Conservation (phyloP, 345 rosid species). For the Euphorbia lathyris region DNA sequence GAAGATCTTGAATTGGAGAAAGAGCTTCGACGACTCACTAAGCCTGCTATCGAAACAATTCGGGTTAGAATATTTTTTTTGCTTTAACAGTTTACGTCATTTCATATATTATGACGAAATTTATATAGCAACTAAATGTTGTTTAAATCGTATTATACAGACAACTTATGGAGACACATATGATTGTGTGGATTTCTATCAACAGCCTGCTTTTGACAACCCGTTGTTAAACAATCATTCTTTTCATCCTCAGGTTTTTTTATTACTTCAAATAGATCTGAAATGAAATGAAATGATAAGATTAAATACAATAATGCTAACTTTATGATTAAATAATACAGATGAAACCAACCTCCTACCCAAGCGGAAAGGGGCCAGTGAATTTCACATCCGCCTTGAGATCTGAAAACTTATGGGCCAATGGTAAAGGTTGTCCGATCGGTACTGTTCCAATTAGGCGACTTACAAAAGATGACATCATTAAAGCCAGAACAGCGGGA, state of each 20-base stretch:
- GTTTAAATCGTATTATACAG: background rate
- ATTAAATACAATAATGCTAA: background rate
- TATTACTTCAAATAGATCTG: too few relatives aligned
- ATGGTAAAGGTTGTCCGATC: background rate
- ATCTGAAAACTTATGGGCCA: background rate
- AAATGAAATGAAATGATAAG: too few relatives aligned
- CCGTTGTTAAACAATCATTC: constrained; percentile 1
- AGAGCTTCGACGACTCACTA: background rate
- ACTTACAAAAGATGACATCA: background rate
- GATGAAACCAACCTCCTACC: background rate
- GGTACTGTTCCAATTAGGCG: background rate
- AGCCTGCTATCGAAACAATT: background rate
- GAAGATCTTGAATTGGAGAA: background rate
- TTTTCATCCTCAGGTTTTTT: background rate
- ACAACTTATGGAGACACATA: constrained; percentile 16
- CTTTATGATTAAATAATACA: background rate
- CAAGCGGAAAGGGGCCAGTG: background rate
- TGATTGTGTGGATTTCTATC: constrained; percentile 16
- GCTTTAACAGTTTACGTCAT: too few relatives aligned
- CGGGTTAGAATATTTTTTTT: background rate
- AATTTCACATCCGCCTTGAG: background rate
- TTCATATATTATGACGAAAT: too few relatives aligned
- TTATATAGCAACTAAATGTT: too few relatives aligned
- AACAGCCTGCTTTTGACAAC: constrained; percentile 25
- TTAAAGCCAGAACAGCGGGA: background rate